Conservation (phyloP, 352 stramenopile genomes). For the Pythium pyrilobum region DNA sequence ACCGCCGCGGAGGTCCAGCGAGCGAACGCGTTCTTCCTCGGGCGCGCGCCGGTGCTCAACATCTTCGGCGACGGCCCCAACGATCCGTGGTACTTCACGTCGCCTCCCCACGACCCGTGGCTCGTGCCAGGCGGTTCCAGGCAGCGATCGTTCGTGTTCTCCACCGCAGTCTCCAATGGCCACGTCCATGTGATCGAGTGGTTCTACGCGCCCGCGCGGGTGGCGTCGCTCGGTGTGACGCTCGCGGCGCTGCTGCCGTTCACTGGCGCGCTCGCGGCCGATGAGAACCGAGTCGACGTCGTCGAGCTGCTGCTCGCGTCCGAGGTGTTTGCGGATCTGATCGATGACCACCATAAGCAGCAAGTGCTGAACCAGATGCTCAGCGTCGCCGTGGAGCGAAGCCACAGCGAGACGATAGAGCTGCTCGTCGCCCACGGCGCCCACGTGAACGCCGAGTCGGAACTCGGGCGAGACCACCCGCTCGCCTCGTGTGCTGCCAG, state of each 20-base stretch:
- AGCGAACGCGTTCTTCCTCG: slow-evolving; percentile 7
- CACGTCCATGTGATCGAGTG: slow-evolving; percentile 5
- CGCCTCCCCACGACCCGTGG: not conserved
- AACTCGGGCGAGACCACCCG: not conserved
- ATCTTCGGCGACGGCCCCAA: not conserved
- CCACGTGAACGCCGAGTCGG: not conserved
- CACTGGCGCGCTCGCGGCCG: not conserved
- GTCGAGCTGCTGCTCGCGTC: slow-evolving; percentile 10
- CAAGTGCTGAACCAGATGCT: slow-evolving; percentile 2
- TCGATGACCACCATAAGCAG: not conserved
- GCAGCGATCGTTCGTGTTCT: slow-evolving; percentile 4
- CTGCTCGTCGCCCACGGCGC: slow-evolving; percentile 11
- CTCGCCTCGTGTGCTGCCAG: slow-evolving; percentile 1
- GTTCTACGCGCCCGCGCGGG: slow-evolving; percentile 1
- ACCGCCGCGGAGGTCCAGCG: slow-evolving; percentile 1
- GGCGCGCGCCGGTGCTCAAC: not conserved
- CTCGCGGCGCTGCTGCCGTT: slow-evolving; percentile 10
- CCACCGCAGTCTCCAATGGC: not conserved
- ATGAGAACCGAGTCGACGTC: slow-evolving; percentile 3
- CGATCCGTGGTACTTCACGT: slow-evolving; percentile 10
- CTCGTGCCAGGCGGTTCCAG: not conserved
- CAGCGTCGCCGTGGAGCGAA: slow-evolving; percentile 3
- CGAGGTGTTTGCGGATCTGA: not conserved
- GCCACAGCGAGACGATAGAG: not conserved
- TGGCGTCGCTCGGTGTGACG: not conserved